Evolutionary conservation across 768 basidiomycete species (phyloP), one percentile per base, ranked within the genome.

Genomic region (Naganishia onofrii): DNA sequence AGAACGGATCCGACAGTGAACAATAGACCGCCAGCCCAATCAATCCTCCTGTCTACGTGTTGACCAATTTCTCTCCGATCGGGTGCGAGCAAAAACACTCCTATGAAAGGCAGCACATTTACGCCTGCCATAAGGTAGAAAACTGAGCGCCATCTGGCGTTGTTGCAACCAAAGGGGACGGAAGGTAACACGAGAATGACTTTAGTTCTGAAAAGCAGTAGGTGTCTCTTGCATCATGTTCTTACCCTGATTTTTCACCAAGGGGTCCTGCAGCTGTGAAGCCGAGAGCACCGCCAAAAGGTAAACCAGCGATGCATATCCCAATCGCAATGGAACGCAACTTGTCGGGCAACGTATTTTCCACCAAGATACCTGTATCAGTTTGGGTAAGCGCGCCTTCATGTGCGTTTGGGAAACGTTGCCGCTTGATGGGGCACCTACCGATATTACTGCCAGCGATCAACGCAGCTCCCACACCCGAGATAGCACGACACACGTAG

Each of bases 21-120:
- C 28, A 92, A 78, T 21, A 84, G 76, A 0, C 88, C 88, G 5
- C 91, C 91, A 17, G 90, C 79, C 89, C 90, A 92, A 70, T 93
- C 91, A 0, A 92, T 84, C 0, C 87, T 83, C 38, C 81, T n/a
- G 69, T 68, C 32, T 51, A 63, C 68, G 46, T 81, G 80, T 17
- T 60, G 64, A 8, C 56, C 56, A 31, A 19, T 34, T 32, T 57
- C 56, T 34, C 10, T 57, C 29, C 56, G 56, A 57, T 57, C 23
- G 6, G 28, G 10, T 34, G 56, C 56, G 3, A 57, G 56, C 13
- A 57, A 34, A 34, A 57, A 34, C 15, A 36, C 56, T 21, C 56
- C 56, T 21, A 34, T 28, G 15, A 57, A 34, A 8, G 56, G 56
- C 4, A 57, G 28, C 29, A 36, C 6, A 32, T n/a, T 57, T 4